Evolutionary conservation across 1,139 yeast species (phyloP).

Genomic region (Sugiyamaella xylanicola): DNA sequence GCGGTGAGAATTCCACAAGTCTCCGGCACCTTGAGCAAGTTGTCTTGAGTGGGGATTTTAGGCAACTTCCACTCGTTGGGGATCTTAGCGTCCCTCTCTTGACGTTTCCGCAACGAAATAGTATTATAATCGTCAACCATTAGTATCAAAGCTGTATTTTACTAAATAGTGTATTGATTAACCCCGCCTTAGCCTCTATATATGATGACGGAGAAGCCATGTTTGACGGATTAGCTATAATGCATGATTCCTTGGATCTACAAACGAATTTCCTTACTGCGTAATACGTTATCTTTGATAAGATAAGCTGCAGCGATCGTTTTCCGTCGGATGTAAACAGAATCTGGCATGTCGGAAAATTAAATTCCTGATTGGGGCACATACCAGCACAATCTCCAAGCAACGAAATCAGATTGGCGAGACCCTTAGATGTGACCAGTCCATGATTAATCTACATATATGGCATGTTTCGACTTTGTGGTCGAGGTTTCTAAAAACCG

Average conservation of each 20-base stretch:
- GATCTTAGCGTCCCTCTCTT: constrained; percentile 25
- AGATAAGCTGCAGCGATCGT: not conserved
- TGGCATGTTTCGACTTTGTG: too few species aligned
- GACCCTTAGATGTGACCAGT: too few species aligned
- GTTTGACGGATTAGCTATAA: not conserved
- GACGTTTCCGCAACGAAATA: constrained; percentile 30
- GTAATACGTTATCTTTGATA: not conserved
- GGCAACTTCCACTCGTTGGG: constrained; percentile 21
- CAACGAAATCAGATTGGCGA: too few species aligned
- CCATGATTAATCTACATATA: too few species aligned
- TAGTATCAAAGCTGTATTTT: too few species aligned
- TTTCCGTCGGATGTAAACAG: not conserved
- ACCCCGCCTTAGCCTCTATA: not conserved
- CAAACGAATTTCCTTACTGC: not conserved
- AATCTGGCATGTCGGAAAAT: not conserved
- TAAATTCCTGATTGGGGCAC: not conserved
- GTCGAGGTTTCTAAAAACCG: too few species aligned
- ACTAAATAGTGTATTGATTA: too few species aligned
- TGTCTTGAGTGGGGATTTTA: constrained; percentile 18
- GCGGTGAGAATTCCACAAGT: constrained; percentile 21
- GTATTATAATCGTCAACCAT: constrained; percentile 25
- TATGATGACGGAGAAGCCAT: not conserved
- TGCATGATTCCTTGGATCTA: not conserved
- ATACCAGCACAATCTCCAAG: too few species aligned
- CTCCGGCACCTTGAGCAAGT: constrained; percentile 19